A percentile compares a stretch with the other conserved stretches of the same genome.
Conservation (phyloP, 2,329 filamentous ascomycete species). For the Ustilaginoidea virens region DNA sequence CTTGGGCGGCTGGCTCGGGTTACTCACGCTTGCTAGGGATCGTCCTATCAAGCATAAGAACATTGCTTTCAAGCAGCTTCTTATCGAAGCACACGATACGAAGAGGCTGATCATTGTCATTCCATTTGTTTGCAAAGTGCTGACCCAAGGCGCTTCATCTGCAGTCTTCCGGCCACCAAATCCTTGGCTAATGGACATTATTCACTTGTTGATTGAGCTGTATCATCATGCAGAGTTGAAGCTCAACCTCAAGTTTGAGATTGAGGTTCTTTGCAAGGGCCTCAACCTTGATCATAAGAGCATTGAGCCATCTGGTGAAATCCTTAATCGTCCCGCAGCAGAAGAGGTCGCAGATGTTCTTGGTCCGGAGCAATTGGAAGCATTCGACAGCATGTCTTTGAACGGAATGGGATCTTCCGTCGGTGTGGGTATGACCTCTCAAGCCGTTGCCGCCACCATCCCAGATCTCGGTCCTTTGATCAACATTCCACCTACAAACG, state of each 20-base stretch:
- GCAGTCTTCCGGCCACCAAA: constrained; percentile 89
- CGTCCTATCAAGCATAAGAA: constrained; percentile 94
- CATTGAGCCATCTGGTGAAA: constrained; percentile 75
- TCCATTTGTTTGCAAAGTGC: constrained; percentile 92
- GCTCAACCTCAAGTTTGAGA: constrained; percentile 95
- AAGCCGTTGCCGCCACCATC: constrained; percentile 62
- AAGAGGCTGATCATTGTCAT: constrained; percentile 86
- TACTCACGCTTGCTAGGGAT: constrained; percentile 81
- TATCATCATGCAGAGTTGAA: constrained; percentile 90
- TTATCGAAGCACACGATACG: constrained; percentile 86
- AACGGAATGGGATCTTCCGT: constrained; percentile 57
- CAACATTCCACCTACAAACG: constrained; percentile 66
- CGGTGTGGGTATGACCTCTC: constrained; percentile 59
- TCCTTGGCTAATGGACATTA: constrained; percentile 94
- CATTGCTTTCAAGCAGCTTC: constrained; percentile 89
- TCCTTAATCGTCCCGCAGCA: constrained; percentile 56
- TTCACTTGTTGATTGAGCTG: constrained; percentile 78
- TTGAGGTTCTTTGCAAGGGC: constrained; percentile 91
- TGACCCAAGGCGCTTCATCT: constrained; percentile 71
- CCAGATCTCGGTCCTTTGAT: constrained; percentile 72
- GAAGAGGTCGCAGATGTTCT: constrained; percentile 47
- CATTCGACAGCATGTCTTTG: constrained; percentile 69
- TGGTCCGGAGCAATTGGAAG: constrained; percentile 54
- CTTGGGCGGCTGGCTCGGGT: constrained; percentile 82
- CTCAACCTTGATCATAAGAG: constrained; percentile 83